Evolutionary conservation across 2,329 filamentous ascomycete genomes (phyloP).

Genomic region (Ophiostoma triangulosporum): DNA sequence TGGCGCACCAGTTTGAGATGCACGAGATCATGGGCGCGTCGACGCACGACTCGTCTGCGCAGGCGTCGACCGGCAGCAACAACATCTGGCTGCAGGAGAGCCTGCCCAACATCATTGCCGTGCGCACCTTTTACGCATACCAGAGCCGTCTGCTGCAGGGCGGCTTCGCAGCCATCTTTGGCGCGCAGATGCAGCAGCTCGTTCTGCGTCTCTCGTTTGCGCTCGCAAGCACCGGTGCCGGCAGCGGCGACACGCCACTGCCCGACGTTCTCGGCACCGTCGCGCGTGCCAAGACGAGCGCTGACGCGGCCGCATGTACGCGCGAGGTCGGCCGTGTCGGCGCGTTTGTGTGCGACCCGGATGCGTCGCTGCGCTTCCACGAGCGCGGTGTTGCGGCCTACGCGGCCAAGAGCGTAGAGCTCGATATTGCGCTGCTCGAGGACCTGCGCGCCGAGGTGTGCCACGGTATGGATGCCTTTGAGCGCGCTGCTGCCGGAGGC

Average conservation of each 20-base stretch:
- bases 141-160: conserved; percentile 37
- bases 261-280: conserved; percentile 32
- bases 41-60: conserved; percentile 17
- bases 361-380: conserved; percentile 31
- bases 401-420: conserved; percentile 32
- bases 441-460: conserved; percentile 39
- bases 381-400: conserved; percentile 39
- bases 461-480: conserved; percentile 41
- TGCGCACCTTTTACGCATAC: conserved; percentile 38
- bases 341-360: conserved; percentile 32
- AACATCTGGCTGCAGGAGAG: conserved; percentile 33
- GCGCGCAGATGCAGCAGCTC: conserved; percentile 37
- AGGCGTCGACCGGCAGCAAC: conserved; percentile 23
- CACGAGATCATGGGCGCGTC: conserved; percentile 32
- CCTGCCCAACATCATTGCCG: conserved; percentile 34
- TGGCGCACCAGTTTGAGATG: conserved; percentile 40
- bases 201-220: conserved; percentile 38
- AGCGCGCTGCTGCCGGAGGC: conserved; percentile 27
- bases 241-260: conserved; percentile 22
- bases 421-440: conserved; percentile 40
- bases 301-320: conserved; percentile 30
- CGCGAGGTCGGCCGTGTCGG: conserved; percentile 37
- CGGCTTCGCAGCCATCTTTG: conserved; percentile 37
- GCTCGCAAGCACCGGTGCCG: conserved; percentile 27
- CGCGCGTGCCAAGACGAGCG: conserved; percentile 29